Percentiles rank a stretch among this genome's conserved stretches.
Conservation (phyloP, 768 basidiomycete genomes). For the Leccinum aurantiacum region DNA sequence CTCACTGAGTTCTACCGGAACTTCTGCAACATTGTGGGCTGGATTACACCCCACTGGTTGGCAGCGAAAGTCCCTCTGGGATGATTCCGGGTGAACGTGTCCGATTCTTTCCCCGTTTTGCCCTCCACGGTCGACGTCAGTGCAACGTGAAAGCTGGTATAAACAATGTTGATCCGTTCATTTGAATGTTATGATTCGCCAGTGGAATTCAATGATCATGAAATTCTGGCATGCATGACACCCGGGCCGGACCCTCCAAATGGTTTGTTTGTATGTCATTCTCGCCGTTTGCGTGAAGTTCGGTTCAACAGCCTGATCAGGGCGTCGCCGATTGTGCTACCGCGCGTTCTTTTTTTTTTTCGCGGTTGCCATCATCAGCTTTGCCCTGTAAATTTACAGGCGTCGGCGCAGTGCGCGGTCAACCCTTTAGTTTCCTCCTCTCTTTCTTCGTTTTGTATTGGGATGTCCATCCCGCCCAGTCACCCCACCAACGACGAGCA, state of each 20-base stretch:
- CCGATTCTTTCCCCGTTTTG: no score
- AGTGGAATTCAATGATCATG: not conserved
- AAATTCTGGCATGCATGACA: not conserved
- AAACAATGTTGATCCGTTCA: not conserved
- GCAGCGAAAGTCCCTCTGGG: no score
- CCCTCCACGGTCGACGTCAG: not conserved
- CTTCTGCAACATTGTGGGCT: no score
- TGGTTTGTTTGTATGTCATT: not conserved
- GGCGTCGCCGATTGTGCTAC: not conserved
- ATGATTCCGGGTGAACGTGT: no score
- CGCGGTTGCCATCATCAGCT: conserved; percentile 7
- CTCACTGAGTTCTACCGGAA: no score
- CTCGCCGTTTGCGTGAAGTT: not conserved
- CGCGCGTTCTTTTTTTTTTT: not conserved
- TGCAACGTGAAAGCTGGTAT: not conserved
- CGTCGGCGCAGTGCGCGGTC: not conserved
- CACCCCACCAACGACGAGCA: conserved; percentile 22
- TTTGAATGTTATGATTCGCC: not conserved
- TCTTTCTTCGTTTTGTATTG: conserved; percentile 4
- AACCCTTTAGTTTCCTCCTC: not conserved
- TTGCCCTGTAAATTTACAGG: conserved; percentile 22
- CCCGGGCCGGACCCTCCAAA: not conserved
- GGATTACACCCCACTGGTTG: no score
- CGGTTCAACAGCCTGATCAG: not conserved
- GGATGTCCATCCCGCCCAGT: conserved; percentile 18